Percentiles rank a stretch among this genome's conserved stretches.
Evolutionary conservation across 2,329 filamentous ascomycete genomes (phyloP).

Genomic region (Colletotrichum caudatum): DNA sequence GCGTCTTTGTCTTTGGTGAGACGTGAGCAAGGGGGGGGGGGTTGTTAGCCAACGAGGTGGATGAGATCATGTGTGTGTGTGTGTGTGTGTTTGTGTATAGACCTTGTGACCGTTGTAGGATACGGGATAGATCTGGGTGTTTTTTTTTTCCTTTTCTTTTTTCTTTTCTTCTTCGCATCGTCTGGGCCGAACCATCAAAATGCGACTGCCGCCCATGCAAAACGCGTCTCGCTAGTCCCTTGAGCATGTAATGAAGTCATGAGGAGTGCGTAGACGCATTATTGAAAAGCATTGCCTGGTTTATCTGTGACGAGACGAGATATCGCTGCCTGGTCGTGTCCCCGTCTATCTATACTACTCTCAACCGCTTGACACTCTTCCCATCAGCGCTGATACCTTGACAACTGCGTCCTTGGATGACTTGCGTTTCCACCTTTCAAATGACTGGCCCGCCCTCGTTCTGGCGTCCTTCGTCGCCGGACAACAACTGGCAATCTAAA

Average conservation of each 20-base stretch:
- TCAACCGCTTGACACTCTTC: background rate
- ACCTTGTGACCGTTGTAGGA: slow-evolving; percentile 7
- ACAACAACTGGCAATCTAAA: background rate
- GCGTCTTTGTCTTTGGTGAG: slow-evolving; percentile 84
- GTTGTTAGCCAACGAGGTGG: background rate
- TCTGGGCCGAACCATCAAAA: no score
- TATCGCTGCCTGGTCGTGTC: no score
- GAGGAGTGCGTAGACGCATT: no score
- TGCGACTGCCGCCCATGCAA: no score
- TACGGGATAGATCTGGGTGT: background rate
- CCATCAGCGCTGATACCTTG: background rate
- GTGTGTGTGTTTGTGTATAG: background rate
- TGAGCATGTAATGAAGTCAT: no score
- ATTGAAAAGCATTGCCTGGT: no score
- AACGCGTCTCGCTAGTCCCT: no score
- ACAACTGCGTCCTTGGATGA: background rate
- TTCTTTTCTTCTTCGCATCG: no score
- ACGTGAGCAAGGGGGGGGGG: slow-evolving; percentile 53
- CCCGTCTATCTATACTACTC: background rate
- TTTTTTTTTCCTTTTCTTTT: background rate
- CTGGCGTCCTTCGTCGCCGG: background rate
- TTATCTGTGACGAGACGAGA: no score
- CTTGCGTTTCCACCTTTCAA: background rate
- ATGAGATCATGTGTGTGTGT: no score
- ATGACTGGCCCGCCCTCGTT: background rate